phyloP scores from a whole-genome alignment of 257 asterid species.

The Leonotis leonurus region DNA sequence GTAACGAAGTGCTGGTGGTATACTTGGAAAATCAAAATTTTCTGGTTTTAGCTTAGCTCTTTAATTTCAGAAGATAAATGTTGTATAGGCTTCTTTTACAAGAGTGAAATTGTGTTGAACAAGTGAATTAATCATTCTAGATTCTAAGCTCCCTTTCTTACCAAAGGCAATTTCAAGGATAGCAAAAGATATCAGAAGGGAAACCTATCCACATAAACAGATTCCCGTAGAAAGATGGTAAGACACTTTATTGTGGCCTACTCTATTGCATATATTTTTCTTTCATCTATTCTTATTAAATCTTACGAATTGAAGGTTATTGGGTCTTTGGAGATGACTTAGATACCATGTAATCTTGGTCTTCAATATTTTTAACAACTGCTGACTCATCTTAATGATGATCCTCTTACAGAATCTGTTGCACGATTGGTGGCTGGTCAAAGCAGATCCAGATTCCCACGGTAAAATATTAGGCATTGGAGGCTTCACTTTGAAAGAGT shows the following conservation, averaged over 20 bases:
- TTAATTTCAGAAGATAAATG: neutral
- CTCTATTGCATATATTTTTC: neutral
- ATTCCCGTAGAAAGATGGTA: slow-evolving; percentile 47
- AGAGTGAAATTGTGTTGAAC: too few relatives aligned
- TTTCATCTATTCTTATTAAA: neutral
- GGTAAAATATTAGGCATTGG: slow-evolving; percentile 41
- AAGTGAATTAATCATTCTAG: neutral
- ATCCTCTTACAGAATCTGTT: slow-evolving; percentile 24
- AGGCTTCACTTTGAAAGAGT: slow-evolving; percentile 40
- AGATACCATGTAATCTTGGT: neutral
- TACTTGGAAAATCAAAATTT: neutral
- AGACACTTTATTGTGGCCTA: too few relatives aligned
- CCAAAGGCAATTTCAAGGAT: slow-evolving; percentile 40
- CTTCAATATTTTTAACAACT: too few relatives aligned
- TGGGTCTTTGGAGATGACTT: neutral
- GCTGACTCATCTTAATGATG: neutral
- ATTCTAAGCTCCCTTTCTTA: slow-evolving; percentile 3
- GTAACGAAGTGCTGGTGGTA: neutral
- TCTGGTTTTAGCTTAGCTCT: neutral
- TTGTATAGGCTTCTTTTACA: too few relatives aligned
- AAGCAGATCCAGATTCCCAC: slow-evolving; percentile 25
- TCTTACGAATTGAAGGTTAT: neutral
- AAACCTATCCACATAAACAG: slow-evolving; percentile 27
- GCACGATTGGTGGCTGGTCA: slow-evolving; percentile 63
- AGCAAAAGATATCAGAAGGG: slow-evolving; percentile 26